A percentile compares a stretch with the other conserved stretches of the same genome.
These are phyloP conservation scores for Themeda triandra DNA, from an alignment of 176 grass and related monocot genomes.

Conservation along the genomic window DNA sequence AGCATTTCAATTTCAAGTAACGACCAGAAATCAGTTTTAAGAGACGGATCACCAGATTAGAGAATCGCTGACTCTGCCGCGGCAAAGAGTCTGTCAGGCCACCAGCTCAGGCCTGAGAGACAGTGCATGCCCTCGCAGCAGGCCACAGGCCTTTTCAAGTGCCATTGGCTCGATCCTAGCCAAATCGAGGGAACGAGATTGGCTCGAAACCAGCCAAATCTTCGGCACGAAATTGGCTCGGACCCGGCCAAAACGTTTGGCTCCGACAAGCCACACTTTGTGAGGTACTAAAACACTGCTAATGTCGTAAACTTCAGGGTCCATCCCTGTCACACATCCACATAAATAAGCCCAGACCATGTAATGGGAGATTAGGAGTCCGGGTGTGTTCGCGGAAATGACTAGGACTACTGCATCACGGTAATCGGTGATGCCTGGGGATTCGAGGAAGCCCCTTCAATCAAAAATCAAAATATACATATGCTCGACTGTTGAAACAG, in stretches of 20 bases:
- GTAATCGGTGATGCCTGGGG: neutral
- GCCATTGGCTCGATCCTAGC: too few species aligned
- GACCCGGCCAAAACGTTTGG: too few species aligned
- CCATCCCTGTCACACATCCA: too few species aligned
- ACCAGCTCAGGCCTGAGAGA: neutral
- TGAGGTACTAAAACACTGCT: too few species aligned
- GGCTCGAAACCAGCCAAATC: too few species aligned
- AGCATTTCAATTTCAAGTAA: neutral
- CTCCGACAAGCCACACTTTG: too few species aligned
- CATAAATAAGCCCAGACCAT: too few species aligned
- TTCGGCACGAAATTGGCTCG: too few species aligned
- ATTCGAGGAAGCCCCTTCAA: neutral
- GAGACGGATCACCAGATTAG: neutral
- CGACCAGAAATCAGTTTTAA: neutral
- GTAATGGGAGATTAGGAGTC: too few species aligned
- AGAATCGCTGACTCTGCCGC: neutral
- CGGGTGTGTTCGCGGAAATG: too few species aligned
- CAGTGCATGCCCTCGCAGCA: neutral
- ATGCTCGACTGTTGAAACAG: neutral
- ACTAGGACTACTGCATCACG: neutral
- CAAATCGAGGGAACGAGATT: too few species aligned
- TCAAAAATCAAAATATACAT: neutral
- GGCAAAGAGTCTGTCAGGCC: neutral
- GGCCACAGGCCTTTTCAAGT: neutral
- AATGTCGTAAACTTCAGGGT: too few species aligned